Percentiles rank a stretch among this genome's conserved stretches.
Conservation (phyloP, 106 monocot genomes). For the Allium sativum region DNA sequence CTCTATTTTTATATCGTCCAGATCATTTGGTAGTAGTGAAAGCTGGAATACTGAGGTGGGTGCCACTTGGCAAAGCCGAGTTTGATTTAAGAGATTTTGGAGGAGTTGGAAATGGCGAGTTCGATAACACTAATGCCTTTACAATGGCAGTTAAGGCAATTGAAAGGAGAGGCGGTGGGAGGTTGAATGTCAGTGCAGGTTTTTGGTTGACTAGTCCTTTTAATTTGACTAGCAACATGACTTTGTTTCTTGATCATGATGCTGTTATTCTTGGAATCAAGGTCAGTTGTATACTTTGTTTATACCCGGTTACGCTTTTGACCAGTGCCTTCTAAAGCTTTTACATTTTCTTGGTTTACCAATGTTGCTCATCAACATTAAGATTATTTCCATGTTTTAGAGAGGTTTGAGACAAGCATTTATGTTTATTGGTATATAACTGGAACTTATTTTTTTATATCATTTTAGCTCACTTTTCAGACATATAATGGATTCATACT, state of each 20-base stretch:
- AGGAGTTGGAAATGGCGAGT: slow-evolving; percentile 47
- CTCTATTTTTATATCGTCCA: not conserved
- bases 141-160: slow-evolving; percentile 45
- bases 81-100: slow-evolving; percentile 57
- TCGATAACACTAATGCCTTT: slow-evolving; percentile 47
- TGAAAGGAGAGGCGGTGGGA: slow-evolving; percentile 37
- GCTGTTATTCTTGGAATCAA: slow-evolving; percentile 40
- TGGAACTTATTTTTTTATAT: too few species aligned
- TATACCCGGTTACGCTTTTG: not conserved
- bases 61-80: slow-evolving; percentile 1
- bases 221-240: slow-evolving; percentile 70
- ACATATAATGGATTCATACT: too few species aligned
- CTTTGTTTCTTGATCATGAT: slow-evolving; percentile 46
- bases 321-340: not conserved
- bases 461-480: too few species aligned
- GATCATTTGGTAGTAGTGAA: not conserved
- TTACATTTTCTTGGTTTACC: not conserved
- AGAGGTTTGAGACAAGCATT: too few species aligned
- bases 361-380: too few species aligned
- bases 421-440: too few species aligned
- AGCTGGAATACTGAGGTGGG: not conserved
- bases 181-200: slow-evolving; percentile 35
- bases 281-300: slow-evolving; percentile 24
- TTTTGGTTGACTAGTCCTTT: slow-evolving; percentile 61
- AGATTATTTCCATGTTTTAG: too few species aligned